phyloP scores from a whole-genome alignment of 1,284 basidiomycete genomes.

The Apiotrichum akiyoshidainum region DNA sequence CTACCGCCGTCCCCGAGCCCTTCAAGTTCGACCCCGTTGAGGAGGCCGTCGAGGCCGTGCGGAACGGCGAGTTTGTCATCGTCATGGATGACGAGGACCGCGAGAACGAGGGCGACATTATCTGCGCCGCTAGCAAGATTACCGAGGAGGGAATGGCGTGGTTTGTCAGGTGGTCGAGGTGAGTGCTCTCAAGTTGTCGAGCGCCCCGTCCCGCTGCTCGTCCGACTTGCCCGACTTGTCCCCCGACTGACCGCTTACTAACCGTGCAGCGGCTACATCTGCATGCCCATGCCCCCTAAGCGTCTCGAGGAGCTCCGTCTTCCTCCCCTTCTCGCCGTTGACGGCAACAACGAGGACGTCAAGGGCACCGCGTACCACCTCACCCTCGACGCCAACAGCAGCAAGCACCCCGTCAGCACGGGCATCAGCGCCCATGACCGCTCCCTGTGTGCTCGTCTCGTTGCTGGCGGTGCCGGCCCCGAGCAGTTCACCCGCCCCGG shows the following conservation, averaged over 20 bases:
- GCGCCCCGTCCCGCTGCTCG: too few relatives aligned
- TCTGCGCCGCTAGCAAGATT: constrained; percentile 73
- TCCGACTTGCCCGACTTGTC: too few relatives aligned
- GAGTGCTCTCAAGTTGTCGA: constrained; percentile 36
- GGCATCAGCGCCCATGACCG: constrained; percentile 97
- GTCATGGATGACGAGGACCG: constrained; percentile 92
- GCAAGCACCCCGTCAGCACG: constrained; percentile 59
- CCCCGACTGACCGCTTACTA: neutral
- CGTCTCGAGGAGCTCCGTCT: constrained; percentile 78
- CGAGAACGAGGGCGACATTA: constrained; percentile 93
- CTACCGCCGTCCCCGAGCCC: constrained; percentile 33
- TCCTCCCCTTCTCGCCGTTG: constrained; percentile 88
- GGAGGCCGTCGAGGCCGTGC: constrained; percentile 74
- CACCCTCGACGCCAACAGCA: constrained; percentile 79
- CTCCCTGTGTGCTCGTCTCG: constrained; percentile 75
- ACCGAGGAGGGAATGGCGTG: constrained; percentile 98
- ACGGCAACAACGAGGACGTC: constrained; percentile 66
- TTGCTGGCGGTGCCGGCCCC: constrained; percentile 62
- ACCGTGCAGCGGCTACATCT: constrained; percentile 79
- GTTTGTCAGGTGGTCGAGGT: constrained; percentile 97
- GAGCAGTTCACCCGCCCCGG: constrained; percentile 87
- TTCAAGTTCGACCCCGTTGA: constrained; percentile 67
- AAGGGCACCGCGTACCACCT: constrained; percentile 96
- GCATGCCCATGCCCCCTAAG: constrained; percentile 74
- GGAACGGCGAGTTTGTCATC: constrained; percentile 80